Percentiles rank a stretch among this genome's conserved stretches.
Evolutionary conservation across 352 stramenopile genomes (phyloP).

Genomic region (Phytophthora crassamura): DNA sequence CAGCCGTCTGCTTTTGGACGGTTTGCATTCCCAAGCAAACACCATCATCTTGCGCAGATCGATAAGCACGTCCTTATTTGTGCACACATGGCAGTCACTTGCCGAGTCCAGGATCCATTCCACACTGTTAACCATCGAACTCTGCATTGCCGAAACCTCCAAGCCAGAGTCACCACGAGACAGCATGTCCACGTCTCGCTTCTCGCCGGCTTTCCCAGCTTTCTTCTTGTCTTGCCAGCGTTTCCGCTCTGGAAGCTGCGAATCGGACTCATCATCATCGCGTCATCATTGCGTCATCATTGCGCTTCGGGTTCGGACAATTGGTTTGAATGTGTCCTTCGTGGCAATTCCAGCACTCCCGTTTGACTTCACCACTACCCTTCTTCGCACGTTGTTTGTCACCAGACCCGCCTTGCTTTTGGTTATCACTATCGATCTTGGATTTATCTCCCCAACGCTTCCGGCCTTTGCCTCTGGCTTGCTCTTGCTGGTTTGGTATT

Average conservation of each 20-base stretch:
- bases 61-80: neutral
- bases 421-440: neutral
- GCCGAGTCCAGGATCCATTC: neutral
- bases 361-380: conserved; percentile 1
- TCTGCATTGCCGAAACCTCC: neutral
- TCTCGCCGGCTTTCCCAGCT: neutral
- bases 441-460: conserved; percentile 4
- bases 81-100: conserved; percentile 1
- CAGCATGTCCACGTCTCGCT: neutral
- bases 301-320: neutral
- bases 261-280: conserved; percentile 14
- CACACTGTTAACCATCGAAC: neutral
- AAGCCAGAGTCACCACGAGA: neutral
- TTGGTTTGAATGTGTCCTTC: conserved; percentile 13
- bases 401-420: neutral
- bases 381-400: conserved; percentile 7
- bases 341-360: conserved; percentile 20
- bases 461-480: conserved; percentile 1
- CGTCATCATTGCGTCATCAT: too few species aligned
- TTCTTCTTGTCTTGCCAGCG: conserved; percentile 14
- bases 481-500: conserved; percentile 1
- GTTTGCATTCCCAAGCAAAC: conserved; percentile 14
- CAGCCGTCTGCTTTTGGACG: neutral
- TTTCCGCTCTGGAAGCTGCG: conserved; percentile 12
- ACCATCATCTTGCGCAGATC: conserved; percentile 14